These are phyloP conservation scores for Penicillium sp. DNA, from an alignment of 2,329 filamentous ascomycete species.

Conservation along the genomic window DNA sequence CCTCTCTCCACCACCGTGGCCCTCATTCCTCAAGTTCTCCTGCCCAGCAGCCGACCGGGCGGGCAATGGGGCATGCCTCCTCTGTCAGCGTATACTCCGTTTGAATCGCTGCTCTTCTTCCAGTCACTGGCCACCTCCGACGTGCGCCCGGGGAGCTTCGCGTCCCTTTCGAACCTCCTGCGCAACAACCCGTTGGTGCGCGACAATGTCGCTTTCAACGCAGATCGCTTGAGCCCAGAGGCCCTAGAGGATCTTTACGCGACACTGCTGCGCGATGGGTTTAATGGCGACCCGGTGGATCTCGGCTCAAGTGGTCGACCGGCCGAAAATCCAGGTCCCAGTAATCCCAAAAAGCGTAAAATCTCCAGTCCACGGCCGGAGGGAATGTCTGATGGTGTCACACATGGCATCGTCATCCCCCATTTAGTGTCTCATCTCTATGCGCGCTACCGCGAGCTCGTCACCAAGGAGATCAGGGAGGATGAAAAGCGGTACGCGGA, in stretches of 20 bases:
- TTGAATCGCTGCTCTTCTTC: constrained; percentile 83
- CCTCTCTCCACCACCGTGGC: constrained; percentile 33
- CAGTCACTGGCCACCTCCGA: constrained; percentile 71
- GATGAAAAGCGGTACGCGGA: constrained; percentile 67
- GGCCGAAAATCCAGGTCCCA: constrained; percentile 32
- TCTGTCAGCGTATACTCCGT: constrained; percentile 69
- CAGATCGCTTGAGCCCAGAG: constrained; percentile 69
- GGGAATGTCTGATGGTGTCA: constrained; percentile 63
- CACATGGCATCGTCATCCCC: constrained; percentile 67
- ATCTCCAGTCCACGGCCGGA: constrained; percentile 62
- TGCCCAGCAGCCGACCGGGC: constrained; percentile 39
- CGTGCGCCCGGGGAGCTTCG: constrained; percentile 63
- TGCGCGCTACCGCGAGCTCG: constrained; percentile 66
- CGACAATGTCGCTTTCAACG: constrained; percentile 68
- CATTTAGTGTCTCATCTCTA: constrained; percentile 71
- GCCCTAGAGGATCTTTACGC: constrained; percentile 76
- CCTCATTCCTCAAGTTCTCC: constrained; percentile 33
- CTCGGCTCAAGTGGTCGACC: constrained; percentile 22
- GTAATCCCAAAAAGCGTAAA: constrained; percentile 70
- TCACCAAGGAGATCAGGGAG: constrained; percentile 67
- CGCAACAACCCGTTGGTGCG: constrained; percentile 70
- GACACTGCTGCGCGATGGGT: constrained; percentile 71
- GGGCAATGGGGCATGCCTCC: constrained; percentile 56
- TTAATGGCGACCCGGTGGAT: constrained; percentile 44
- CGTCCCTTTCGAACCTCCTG: constrained; percentile 69